Percentiles rank a stretch among this genome's conserved stretches.
phyloP scores from a whole-genome alignment of 148 eudicot genomes.

The Rhododendron mucronatum region DNA sequence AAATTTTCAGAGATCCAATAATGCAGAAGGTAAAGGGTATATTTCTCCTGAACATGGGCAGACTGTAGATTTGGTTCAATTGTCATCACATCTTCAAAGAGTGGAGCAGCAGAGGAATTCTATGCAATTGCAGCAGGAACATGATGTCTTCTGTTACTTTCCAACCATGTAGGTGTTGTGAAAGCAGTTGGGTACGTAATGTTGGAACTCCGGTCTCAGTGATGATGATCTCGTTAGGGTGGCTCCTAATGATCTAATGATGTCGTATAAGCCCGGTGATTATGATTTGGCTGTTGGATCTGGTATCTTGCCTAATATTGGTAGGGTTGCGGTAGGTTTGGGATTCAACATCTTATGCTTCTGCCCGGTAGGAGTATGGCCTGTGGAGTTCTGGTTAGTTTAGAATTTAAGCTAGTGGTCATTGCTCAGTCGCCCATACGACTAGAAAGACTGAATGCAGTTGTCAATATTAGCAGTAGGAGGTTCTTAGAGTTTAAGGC shows the following conservation, averaged over 20 bases:
- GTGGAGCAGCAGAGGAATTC: slow-evolving; percentile 56
- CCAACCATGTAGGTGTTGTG: neutral
- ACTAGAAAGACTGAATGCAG: neutral
- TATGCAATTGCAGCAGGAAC: slow-evolving; percentile 24
- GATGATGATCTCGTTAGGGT: neutral
- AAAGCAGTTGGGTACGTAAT: neutral
- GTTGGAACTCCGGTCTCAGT: neutral
- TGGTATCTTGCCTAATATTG: neutral
- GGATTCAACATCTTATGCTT: too few species aligned
- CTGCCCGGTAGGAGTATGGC: neutral
- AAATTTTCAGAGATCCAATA: neutral
- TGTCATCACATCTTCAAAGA: slow-evolving; percentile 1
- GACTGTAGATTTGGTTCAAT: neutral
- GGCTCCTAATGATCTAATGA: neutral
- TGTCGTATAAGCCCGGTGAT: neutral
- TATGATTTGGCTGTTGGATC: too few species aligned
- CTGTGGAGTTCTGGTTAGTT: neutral
- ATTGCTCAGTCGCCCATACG: neutral
- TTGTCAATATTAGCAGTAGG: neutral
- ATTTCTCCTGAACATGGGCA: neutral
- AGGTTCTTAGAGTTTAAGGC: neutral
- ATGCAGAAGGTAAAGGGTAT: neutral
- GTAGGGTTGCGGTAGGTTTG: neutral
- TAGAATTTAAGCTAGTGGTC: neutral
- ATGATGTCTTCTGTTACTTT: slow-evolving; percentile 12